These are phyloP conservation scores for Tolypocladium album DNA, from an alignment of 2,329 filamentous ascomycete genomes.

Conservation along the genomic window DNA sequence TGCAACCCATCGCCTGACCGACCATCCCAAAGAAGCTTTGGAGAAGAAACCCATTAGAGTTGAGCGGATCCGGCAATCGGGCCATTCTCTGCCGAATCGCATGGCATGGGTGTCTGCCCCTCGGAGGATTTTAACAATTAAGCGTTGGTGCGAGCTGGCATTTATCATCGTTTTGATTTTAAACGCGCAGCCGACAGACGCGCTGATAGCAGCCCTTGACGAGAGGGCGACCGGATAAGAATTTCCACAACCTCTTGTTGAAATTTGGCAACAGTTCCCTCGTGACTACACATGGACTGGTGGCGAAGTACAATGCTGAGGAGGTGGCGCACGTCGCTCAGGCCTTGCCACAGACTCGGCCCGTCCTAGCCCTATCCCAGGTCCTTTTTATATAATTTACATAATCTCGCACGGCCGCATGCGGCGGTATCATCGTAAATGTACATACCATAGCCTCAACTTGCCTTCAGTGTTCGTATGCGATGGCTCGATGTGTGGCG, in stretches of 20 bases:
- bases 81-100: not conserved
- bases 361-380: not conserved
- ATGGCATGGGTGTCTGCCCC: not conserved
- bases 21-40: not conserved
- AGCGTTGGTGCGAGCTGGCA: not conserved
- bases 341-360: not conserved
- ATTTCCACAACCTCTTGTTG: not conserved
- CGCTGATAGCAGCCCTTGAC: not conserved
- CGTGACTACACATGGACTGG: not conserved
- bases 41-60: not conserved
- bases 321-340: not conserved
- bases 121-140: not conserved
- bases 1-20: not conserved
- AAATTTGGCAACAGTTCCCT: not conserved
- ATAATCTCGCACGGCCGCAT: not conserved
- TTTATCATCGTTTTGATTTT: not conserved
- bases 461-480: not conserved
- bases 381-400: not conserved
- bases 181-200: not conserved
- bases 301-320: not conserved
- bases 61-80: not conserved
- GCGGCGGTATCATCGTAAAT: not conserved
- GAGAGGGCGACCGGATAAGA: not conserved
- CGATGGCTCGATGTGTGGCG: not conserved
- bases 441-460: not conserved